Base-by-base conservation (phyloP, 2,329 filamentous ascomycete species). In the Pestalotiopsis sp. region DNA sequence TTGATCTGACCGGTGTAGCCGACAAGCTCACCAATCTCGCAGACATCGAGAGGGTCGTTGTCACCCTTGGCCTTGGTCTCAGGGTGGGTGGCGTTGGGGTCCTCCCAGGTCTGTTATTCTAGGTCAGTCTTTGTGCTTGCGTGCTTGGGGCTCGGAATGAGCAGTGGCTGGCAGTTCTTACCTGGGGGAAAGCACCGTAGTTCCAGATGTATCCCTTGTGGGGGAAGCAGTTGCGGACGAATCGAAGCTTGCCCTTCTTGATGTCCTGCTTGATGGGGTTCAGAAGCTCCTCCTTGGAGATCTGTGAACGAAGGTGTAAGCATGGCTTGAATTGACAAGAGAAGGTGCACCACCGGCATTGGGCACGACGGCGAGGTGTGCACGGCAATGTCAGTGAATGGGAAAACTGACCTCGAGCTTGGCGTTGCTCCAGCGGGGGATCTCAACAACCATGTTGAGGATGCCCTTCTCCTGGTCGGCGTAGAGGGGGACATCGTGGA, bases 141-240 rank as follows among this genome's bases (percentile, higher is more conserved):
- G 60, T 56, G 64, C 36, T 39, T 17, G 57, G 27, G 25, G 49
- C 31, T 62, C 58, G 27, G 71, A 68, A 66, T 69, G 64, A 68
- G 69, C 70, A 23, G n/a, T 13, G 38, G 13, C 23, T 25, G 45
- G 66, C 67, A 62, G 49, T 78, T 78, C 88, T 80, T 88, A 96
- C 94, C 88, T 96, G 94, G 78, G 96, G 96, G 91, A 99, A 98
- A 84, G 95, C 95, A 86, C 96, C 96, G 86, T 99, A 99, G 91
- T 99, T 99, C 96, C 96, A 99, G 78, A 99, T 93, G 86, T 99
- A 99, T 75, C 96, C 96, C 91, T 99, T 98, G 92, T 99, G 96
- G 78, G 96, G 96, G 90, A 99, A 99, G 92, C 96, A 99, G 92
- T 99, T 99, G 86, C 96, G 94, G 82, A 99, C 96, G 82, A 92